Evolutionary conservation across 2,329 filamentous ascomycete genomes (phyloP), one percentile per base, ranked within the genome.

Genomic region (Raffaelea albimanens): DNA sequence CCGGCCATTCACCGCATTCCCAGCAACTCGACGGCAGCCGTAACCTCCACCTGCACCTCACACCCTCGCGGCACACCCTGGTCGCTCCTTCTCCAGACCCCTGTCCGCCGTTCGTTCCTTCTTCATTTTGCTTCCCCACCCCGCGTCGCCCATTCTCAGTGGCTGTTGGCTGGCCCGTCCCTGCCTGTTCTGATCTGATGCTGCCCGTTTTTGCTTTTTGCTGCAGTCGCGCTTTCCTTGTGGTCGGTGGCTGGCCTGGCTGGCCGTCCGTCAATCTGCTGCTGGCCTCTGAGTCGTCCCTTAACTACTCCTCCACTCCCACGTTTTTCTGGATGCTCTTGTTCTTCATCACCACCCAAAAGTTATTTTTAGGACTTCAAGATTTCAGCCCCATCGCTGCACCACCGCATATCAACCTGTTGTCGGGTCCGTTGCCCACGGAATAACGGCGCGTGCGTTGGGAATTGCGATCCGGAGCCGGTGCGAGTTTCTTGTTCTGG

Each of bases 361-460:
- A 50, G 51, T 45, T 54, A 54, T 54, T 54, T 54, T 52, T 54
- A 52, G 52, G 50, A 51, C 41, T 44, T 45, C 36, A n/a, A 20
- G 36, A 29, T 46, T 47, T 49, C 46, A 52, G 52, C 52, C 45
- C 51, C 51, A 47, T 52, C 49, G 25, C 42, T 52, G 48, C 51
- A 51, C 51, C 20, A 21, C 51, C 29, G 18, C 34, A 38, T 19
- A 38, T 19, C 34, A 38, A 38, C 20, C 39, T 41, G 39, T 19
- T 21, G 5, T 22, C 18, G 18, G 25, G 25, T 29, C 25, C 25
- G 25, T 16, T 38, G 18, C 34, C 5, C 18, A 38, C 34, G 8
- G n/a, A 16, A 38, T 38, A 38, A 38, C 34, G 34, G 34, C 34
- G 34, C 18, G 14, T 38, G 34, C 34, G n/a, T 38, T 38, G 25